These are phyloP conservation scores for Nigrospora sphaerica DNA, from an alignment of 2,329 filamentous ascomycete species.

Conservation along the genomic window DNA sequence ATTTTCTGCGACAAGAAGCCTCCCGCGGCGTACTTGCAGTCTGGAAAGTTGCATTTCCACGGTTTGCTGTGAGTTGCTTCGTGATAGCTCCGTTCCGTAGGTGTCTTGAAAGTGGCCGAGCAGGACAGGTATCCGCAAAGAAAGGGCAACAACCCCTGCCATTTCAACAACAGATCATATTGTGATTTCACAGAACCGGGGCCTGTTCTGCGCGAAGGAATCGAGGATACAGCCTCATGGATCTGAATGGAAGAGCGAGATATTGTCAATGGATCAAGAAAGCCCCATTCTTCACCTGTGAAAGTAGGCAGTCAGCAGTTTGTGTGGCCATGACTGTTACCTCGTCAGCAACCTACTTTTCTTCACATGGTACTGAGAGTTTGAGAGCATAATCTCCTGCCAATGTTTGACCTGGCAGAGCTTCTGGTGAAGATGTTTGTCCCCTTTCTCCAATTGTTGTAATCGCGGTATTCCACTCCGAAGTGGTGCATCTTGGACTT, in stretches of 20 bases:
- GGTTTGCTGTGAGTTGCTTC: slow-evolving; percentile 7
- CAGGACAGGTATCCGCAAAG: slow-evolving; percentile 5
- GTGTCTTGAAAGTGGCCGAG: not conserved
- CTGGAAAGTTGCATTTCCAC: slow-evolving; percentile 14
- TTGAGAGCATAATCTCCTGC: not conserved
- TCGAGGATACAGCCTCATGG: not conserved
- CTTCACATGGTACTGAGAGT: not conserved
- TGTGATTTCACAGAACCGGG: too few relatives aligned
- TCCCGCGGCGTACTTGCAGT: slow-evolving; percentile 11
- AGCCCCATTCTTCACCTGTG: not conserved
- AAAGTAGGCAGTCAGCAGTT: too few relatives aligned
- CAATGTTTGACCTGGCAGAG: not conserved
- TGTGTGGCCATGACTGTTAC: too few relatives aligned
- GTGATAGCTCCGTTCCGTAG: not conserved
- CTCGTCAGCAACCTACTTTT: not conserved
- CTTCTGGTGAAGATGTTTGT: not conserved
- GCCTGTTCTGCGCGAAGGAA: not conserved
- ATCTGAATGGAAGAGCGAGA: not conserved
- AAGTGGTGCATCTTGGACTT: not conserved
- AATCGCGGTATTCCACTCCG: not conserved
- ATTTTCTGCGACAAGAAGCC: slow-evolving; percentile 15
- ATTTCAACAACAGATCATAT: not conserved
- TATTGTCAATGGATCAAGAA: slow-evolving; percentile 2
- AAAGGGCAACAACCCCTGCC: slow-evolving; percentile 2
- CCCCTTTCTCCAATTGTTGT: not conserved